A percentile compares a stretch with the other conserved stretches of the same genome.
Evolutionary conservation across 495 filamentous ascomycete genomes (phyloP).

Genomic region (Hamigera avellanea): DNA sequence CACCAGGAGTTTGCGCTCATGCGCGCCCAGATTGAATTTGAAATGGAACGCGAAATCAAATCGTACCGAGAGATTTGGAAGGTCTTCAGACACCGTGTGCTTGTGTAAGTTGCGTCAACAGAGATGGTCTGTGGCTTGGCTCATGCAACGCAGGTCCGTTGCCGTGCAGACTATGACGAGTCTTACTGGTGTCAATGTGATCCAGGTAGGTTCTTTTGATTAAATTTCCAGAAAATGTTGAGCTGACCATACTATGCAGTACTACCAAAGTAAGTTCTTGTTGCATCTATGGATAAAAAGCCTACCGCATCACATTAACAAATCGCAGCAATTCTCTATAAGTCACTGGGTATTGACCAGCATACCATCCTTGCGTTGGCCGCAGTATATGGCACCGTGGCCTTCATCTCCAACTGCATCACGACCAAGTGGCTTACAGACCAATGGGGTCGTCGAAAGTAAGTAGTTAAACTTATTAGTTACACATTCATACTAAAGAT

Average conservation of each 20-base stretch:
- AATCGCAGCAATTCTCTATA: constrained; percentile 42
- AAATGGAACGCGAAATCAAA: constrained; percentile 43
- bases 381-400: constrained; percentile 43
- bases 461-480: constrained; percentile 4
- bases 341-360: constrained; percentile 40
- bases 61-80: constrained; percentile 41
- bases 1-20: constrained; percentile 44
- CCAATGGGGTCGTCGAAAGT: constrained; percentile 50
- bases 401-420: constrained; percentile 39
- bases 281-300: too few relatives aligned
- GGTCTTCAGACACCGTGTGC: constrained; percentile 37
- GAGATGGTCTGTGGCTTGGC: background rate
- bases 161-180: constrained; percentile 47
- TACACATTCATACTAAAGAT: constrained; percentile 2
- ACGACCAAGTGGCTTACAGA: constrained; percentile 45
- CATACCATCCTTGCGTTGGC: constrained; percentile 42
- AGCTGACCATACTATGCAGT: constrained; percentile 14
- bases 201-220: constrained; percentile 23
- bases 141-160: constrained; percentile 27
- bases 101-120: constrained; percentile 26
- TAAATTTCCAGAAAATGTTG: background rate
- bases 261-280: constrained; percentile 37
- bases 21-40: constrained; percentile 48
- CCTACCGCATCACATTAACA: too few relatives aligned
- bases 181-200: constrained; percentile 46